Evolutionary conservation across 331 rosid species (phyloP).

Genomic region (Malus hybrid): DNA sequence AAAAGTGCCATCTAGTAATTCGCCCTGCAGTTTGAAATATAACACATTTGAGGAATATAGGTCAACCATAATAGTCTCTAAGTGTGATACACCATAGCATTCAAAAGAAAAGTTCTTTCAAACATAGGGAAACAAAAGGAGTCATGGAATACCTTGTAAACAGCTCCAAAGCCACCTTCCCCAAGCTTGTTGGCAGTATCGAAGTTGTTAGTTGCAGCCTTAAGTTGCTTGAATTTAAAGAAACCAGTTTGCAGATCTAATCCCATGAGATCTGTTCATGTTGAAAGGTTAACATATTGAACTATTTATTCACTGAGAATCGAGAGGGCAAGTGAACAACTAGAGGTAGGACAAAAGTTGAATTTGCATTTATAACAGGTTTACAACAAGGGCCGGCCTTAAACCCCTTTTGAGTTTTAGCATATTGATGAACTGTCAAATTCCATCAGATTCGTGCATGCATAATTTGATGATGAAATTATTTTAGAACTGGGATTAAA

Average conservation of each 20-base stretch:
- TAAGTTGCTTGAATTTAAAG: slow-evolving; percentile 27
- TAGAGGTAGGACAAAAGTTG: neutral
- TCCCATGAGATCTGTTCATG: slow-evolving; percentile 17
- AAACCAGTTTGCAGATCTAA: slow-evolving; percentile 17
- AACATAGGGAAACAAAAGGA: neutral
- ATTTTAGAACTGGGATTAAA: neutral
- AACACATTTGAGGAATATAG: neutral
- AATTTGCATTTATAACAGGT: neutral
- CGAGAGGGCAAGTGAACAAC: neutral
- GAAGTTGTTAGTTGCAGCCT: slow-evolving; percentile 25
- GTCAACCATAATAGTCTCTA: neutral
- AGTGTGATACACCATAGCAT: neutral
- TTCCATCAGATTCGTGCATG: neutral
- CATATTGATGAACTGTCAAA: neutral
- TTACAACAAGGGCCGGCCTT: neutral
- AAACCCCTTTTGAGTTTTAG: neutral
- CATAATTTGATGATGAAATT: neutral
- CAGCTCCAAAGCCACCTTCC: slow-evolving; percentile 7
- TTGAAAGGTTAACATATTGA: neutral
- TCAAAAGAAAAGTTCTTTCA: neutral
- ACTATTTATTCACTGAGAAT: neutral
- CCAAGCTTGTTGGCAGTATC: slow-evolving; percentile 25
- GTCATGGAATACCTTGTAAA: slow-evolving; percentile 24
- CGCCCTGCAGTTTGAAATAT: slow-evolving; percentile 22
- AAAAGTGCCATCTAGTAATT: slow-evolving; percentile 34